phyloP scores from a whole-genome alignment of 805 yeast species.

The Tetrapisispora fleetii region DNA sequence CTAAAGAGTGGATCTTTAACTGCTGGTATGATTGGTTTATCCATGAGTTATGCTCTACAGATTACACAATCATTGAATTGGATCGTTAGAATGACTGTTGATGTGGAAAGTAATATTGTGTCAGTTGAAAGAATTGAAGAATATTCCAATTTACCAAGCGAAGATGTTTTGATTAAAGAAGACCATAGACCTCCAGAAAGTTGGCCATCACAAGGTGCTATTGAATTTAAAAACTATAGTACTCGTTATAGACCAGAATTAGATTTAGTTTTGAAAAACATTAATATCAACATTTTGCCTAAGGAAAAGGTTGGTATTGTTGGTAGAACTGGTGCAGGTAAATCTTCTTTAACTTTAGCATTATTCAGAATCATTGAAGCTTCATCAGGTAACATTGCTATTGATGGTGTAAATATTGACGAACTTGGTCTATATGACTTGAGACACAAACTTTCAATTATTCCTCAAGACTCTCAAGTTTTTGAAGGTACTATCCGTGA shows the following conservation, averaged over 20 bases:
- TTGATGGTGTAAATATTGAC: slow-evolving; percentile 61
- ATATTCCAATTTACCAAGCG: slow-evolving; percentile 68
- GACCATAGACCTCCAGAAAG: slow-evolving; percentile 52
- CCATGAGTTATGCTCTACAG: slow-evolving; percentile 87
- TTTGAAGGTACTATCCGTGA: slow-evolving; percentile 80
- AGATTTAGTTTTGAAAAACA: slow-evolving; percentile 65
- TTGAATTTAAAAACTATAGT: slow-evolving; percentile 63
- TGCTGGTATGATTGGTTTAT: slow-evolving; percentile 89
- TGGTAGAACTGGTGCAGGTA: slow-evolving; percentile 97
- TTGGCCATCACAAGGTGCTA: slow-evolving; percentile 71
- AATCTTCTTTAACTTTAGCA: slow-evolving; percentile 76
- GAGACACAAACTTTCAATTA: slow-evolving; percentile 68
- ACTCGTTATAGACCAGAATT: slow-evolving; percentile 76
- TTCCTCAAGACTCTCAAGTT: slow-evolving; percentile 91
- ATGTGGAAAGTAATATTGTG: slow-evolving; percentile 94
- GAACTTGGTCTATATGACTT: slow-evolving; percentile 67
- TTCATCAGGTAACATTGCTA: slow-evolving; percentile 54
- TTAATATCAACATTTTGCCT: slow-evolving; percentile 54
- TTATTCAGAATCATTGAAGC: slow-evolving; percentile 78
- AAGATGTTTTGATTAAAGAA: slow-evolving; percentile 67
- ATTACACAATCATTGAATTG: slow-evolving; percentile 89
- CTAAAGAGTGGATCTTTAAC: slow-evolving; percentile 59
- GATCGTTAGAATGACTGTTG: slow-evolving; percentile 98
- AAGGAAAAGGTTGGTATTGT: slow-evolving; percentile 89
- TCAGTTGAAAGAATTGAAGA: slow-evolving; percentile 92